A percentile compares a stretch with the other conserved stretches of the same genome.
Evolutionary conservation across 169 alveolate species (phyloP).

Genomic region (Eimeria sp.): DNA sequence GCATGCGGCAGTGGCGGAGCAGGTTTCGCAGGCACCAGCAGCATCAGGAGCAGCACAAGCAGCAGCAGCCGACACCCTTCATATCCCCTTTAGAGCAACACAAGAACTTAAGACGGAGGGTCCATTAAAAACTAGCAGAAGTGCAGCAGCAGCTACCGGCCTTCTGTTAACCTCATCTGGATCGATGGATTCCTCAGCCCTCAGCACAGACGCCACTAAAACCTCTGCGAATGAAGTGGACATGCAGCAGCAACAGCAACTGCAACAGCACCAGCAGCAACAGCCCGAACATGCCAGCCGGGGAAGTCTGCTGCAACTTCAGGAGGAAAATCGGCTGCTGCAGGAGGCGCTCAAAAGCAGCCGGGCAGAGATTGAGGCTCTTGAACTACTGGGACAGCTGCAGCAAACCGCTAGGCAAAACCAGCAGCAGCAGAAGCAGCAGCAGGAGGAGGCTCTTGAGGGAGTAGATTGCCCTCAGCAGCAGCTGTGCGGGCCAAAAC

Average conservation of each 20-base stretch:
- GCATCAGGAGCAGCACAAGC: constrained; percentile 7
- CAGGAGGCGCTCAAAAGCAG: constrained; percentile 42
- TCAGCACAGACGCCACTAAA: constrained; percentile 4
- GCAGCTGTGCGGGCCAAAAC: neutral
- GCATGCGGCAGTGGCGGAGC: neutral
- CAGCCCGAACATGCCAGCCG: neutral
- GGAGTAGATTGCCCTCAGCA: neutral
- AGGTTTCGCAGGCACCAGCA: constrained; percentile 17
- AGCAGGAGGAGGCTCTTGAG: neutral
- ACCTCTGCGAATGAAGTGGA: neutral
- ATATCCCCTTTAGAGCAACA: neutral
- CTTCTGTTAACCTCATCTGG: neutral
- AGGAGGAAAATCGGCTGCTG: constrained; percentile 11
- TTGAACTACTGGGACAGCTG: neutral
- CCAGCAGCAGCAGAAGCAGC: constrained; percentile 39
- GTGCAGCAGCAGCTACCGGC: neutral
- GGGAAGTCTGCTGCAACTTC: neutral
- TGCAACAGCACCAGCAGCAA: neutral
- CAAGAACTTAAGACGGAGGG: neutral
- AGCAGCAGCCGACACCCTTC: constrained; percentile 29
- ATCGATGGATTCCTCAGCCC: neutral
- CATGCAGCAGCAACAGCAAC: constrained; percentile 9
- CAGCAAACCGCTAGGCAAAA: constrained; percentile 2
- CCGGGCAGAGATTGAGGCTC: constrained; percentile 29
- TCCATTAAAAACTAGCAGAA: neutral